Base-by-base conservation (phyloP, 805 yeast genomes). In the Metschnikowia lochheadii region DNA sequence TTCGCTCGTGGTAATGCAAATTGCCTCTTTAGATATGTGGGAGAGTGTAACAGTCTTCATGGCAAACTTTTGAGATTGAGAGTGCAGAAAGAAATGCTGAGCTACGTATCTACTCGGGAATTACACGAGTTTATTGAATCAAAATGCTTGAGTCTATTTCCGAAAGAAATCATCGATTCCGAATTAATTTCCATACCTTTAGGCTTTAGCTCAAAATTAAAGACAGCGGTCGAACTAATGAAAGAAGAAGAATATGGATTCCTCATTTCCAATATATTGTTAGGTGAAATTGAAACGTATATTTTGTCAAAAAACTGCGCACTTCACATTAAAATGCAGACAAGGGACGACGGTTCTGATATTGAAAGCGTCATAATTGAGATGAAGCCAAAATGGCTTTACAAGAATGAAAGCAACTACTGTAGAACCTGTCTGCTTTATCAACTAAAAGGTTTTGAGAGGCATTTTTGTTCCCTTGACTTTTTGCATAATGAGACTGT, bases 1-100 rank as follows among this genome's bases (percentile, higher is more conserved):
- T 62, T 74, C 40, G 76, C 74, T 14, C 71, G 70, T 37, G 84
- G 84, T 0, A 67, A 72, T 20, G 83, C 84, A 37, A 79, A 79
- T 52, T 72, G 73, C 2, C 67, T 79, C 5, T 76, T 75, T 56
- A 59, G 60, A 41, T 77, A 77, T 54, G 56, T 48, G 1, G 82
- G 81, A 0, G 37, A 45, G 14, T 63, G 66, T 44, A 65, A 62
- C n/a, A 55, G 56, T 14, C 62, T 75, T 8, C 48, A 55, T 23
- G 68, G 65, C 17, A 73, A 72, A 51, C 68, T 77, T 10, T 55
- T 79, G 21, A 61, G 84, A 21, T 59, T 61, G 54, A 61, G 70
- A 21, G 55, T 68, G n/a, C 58, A 64, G 11, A 66, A 70, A 63
- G 54, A 65, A 56, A 59, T 63, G 63, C 61, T 67, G 62, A 62